Evolutionary conservation across 2,329 filamentous ascomycete species (phyloP).

Genomic region (Sclerotinia sclerotiorum): DNA sequence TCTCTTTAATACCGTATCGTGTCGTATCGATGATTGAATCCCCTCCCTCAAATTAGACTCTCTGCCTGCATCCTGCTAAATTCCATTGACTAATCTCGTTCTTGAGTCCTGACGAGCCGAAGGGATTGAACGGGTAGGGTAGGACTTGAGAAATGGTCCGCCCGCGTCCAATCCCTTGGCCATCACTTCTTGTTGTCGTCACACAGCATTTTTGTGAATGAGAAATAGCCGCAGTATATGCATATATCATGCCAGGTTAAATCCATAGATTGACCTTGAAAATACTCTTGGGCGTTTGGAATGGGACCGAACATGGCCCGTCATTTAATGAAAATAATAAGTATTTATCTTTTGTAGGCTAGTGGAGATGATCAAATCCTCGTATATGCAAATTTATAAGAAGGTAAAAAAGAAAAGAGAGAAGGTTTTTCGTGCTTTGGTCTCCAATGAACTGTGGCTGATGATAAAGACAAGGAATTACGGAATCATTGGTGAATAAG

Average conservation of each 20-base stretch:
- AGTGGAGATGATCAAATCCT: conserved; percentile 4
- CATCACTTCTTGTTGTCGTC: neutral
- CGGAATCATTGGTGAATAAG: neutral
- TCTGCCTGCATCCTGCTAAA: neutral
- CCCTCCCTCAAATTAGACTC: neutral
- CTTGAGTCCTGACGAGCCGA: neutral
- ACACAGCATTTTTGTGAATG: neutral
- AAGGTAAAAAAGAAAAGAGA: neutral
- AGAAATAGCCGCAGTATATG: conserved; percentile 13
- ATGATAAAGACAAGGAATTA: neutral
- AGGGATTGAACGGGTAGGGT: neutral
- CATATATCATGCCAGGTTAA: neutral
- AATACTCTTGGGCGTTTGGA: conserved; percentile 1
- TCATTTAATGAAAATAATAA: conserved; percentile 10
- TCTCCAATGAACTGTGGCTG: neutral
- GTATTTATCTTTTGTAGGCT: conserved; percentile 13
- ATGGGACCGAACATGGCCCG: conserved; percentile 13
- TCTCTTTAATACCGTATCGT: neutral
- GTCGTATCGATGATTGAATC: neutral
- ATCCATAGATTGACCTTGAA: neutral
- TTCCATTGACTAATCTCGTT: neutral
- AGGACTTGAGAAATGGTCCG: neutral
- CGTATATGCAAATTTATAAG: neutral
- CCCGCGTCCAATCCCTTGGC: neutral
- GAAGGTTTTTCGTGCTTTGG: neutral